phyloP scores from a whole-genome alignment of 371 early-diverging fungal genomes.

The Lichtheimia corymbifera region DNA sequence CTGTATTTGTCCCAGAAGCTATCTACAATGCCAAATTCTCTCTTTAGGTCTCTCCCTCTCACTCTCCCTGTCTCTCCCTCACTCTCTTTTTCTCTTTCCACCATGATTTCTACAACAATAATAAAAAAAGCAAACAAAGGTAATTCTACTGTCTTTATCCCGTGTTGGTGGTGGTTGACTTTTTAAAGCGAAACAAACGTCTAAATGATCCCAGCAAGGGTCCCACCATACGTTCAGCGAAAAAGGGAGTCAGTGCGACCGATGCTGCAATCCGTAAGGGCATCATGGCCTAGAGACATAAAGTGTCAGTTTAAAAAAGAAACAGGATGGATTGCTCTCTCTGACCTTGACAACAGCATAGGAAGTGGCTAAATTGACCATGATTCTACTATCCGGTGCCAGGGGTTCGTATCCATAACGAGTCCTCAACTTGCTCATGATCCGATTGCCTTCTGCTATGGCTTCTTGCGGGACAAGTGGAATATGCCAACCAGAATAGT shows the following conservation, averaged over 20 bases:
- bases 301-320: background rate
- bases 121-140: too few species aligned
- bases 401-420: slow-evolving; percentile 59
- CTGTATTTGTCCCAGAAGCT: slow-evolving; percentile 71
- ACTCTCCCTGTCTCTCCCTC: background rate
- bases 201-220: slow-evolving; percentile 17
- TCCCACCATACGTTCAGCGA: slow-evolving; percentile 50
- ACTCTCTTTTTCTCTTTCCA: background rate
- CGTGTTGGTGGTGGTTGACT: too few species aligned
- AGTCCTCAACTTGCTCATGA: slow-evolving; percentile 54
- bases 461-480: slow-evolving; percentile 66
- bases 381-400: slow-evolving; percentile 49
- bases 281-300: slow-evolving; percentile 41
- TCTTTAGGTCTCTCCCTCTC: slow-evolving; percentile 12
- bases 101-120: too few species aligned
- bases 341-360: slow-evolving; percentile 83
- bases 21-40: slow-evolving; percentile 69
- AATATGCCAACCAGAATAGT: slow-evolving; percentile 51
- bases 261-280: slow-evolving; percentile 72
- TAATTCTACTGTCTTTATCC: too few species aligned
- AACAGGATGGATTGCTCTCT: background rate
- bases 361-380: slow-evolving; percentile 76
- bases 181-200: too few species aligned
- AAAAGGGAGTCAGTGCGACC: slow-evolving; percentile 69
- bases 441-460: slow-evolving; percentile 70